Base-by-base conservation (phyloP, 768 basidiomycete species). In the Cystofilobasidium macerans region DNA sequence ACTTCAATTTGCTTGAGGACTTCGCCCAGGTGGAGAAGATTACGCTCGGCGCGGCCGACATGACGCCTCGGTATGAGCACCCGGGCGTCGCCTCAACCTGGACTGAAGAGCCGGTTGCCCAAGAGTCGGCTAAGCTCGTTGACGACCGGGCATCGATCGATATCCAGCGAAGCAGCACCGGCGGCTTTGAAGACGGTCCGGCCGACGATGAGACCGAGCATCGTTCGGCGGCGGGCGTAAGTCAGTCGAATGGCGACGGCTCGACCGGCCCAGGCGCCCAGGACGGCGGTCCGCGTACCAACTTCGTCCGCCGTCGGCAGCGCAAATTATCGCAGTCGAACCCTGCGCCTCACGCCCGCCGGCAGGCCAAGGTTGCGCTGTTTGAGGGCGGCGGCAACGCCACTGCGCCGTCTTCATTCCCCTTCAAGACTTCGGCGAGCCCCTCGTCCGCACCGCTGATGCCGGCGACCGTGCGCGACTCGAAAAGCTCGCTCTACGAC, bases 321-420 rank as follows among this genome's bases (percentile, higher is more conserved):
- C 86, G 94, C 56, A 94, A 92, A 72, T 80, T 94, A 64, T 91
- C 88, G 70, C 86, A 90, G 73, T 88, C 86, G 70, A 86, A 84
- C 58, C 82, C 86, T 0, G 69, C 73, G 1, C 68, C 69, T 0
- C 43, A 70, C 68, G 54, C 64, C 22, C 74, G 80, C 9, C 72
- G 78, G 61, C 77, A 78, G 53, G 89, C 88, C 24, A 98, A 97
- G 76, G 82, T 98, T 75, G 93, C 92, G 0, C 78, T 94, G 3
- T 98, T 98, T 73, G 95, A 98, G 70, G 80, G 79, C 9, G 75
- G 75, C 71, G 68, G 76, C 42, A 16, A 43, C 18, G 60, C 51
- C 40, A 28, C 48, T 18, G 57, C 53, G 22, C 5, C 58, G 11
- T 45, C 58, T 3, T 60, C 38, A 30, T 45, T 60, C 30, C 58